Evolutionary conservation across 2,329 filamentous ascomycete genomes (phyloP).

Genomic region (Berkeleyomyces basicola): DNA sequence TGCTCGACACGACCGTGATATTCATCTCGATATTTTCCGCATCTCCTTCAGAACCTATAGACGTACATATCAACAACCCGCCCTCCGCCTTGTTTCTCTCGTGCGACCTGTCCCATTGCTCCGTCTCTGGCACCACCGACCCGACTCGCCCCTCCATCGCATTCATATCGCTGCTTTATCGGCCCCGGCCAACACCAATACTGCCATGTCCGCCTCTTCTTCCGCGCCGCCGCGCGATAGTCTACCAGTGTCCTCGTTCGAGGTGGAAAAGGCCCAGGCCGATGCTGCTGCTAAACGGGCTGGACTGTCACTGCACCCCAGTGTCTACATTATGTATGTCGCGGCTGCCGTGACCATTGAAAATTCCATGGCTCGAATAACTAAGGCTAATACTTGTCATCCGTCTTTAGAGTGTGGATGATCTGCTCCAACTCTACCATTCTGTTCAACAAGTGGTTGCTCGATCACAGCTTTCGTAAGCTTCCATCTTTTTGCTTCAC

Average conservation of each 20-base stretch:
- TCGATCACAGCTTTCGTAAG: constrained; percentile 45
- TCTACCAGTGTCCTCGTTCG: constrained; percentile 12
- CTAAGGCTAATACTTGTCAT: neutral
- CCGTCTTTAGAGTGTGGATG: constrained; percentile 49
- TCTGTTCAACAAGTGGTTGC: constrained; percentile 83
- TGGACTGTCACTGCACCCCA: constrained; percentile 16
- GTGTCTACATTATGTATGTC: constrained; percentile 22
- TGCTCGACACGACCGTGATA: neutral
- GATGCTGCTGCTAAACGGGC: constrained; percentile 11
- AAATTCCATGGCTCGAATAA: neutral
- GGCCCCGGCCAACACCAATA: no score
- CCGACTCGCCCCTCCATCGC: neutral
- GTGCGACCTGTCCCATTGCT: no score
- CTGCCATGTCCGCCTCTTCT: constrained; percentile 11
- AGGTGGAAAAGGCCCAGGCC: constrained; percentile 16
- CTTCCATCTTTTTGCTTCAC: constrained; percentile 9
- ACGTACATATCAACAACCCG: neutral
- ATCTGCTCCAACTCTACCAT: constrained; percentile 72
- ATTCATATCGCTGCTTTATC: no score
- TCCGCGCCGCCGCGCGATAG: constrained; percentile 12
- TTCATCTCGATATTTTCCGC: neutral
- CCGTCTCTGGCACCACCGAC: neutral
- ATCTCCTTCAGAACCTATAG: neutral
- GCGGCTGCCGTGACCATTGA: neutral
- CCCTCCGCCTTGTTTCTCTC: neutral